Base-by-base conservation (phyloP, 225 moss, liverwort and hornwort genomes). In the Antitrichia curtipendula region DNA sequence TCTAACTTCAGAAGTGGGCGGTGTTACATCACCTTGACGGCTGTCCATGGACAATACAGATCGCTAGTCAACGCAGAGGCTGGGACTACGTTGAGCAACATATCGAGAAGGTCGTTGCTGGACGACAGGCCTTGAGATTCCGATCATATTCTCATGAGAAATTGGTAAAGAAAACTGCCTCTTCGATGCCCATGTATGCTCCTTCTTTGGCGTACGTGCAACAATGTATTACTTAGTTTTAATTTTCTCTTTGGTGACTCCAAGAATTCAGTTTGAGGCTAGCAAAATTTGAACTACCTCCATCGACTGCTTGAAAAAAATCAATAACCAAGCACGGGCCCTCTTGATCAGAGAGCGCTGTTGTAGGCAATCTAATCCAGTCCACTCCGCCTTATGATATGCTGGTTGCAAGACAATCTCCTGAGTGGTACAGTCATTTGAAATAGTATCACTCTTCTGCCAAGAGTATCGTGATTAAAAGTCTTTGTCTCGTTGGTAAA, bases 81-180 rank as follows among this genome's bases (percentile, higher is more conserved):
- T 91, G 76, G 91, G 91, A 45, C 93, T 93, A 32, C 90, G 88
- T 49, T 88, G 91, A 47, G 89, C 71, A 82, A 89, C 80, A 84
- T 89, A 92, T 28, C 92, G 88, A 49, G 84, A 83, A 24, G 87
- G 88, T 54, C 88, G 84, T 29, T 88, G 77, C 57, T 89, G 38
- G 53, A 78, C 59, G 47, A 81, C 77, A 15, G 92, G 74, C 23
- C 90, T 93, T 1, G 96, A 87, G 86, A 83, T 90, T 47, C 85
- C 88, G 61, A 82, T 81, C 18, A 90, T 58, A 36, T 88, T 89
- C 74, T 97, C 96, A 13, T 38, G 93, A 86, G 53, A 59, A 36
- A 91, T 89, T 6, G 97, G 97, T 56, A 94, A 93, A 2, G 97
- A 97, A 49, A 95, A 91, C 19, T 96, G 89, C 81, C 95, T 95